Evolutionary conservation across 129 eudicot genomes (phyloP).

Genomic region (Chrysanthemum makinoi): DNA sequence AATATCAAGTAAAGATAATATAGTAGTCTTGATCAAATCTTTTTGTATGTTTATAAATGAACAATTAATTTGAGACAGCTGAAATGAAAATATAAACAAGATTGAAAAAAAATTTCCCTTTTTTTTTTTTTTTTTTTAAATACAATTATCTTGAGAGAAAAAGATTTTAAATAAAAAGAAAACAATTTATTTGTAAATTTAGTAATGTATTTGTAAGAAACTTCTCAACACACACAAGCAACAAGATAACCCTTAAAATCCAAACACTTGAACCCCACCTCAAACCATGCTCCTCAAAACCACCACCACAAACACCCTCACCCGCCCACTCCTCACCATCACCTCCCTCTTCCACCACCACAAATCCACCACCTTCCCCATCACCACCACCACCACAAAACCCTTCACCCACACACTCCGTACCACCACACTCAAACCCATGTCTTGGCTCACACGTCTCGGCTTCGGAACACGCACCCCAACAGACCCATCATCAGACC

Average conservation of each 20-base stretch:
- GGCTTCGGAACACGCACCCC: constrained; percentile 59
- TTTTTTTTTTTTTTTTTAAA: neutral
- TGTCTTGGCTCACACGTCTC: constrained; percentile 60
- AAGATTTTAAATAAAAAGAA: too few species aligned
- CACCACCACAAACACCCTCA: constrained; percentile 13
- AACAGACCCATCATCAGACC: constrained; percentile 36
- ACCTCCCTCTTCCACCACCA: constrained; percentile 32
- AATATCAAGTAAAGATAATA: too few species aligned
- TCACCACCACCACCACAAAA: constrained; percentile 19
- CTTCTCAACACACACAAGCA: constrained; percentile 3
- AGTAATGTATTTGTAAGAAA: constrained; percentile 5
- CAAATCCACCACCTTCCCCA: constrained; percentile 17
- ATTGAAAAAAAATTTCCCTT: too few species aligned
- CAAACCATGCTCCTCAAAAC: constrained; percentile 40
- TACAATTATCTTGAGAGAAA: neutral
- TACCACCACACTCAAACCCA: constrained; percentile 42
- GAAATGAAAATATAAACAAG: too few species aligned
- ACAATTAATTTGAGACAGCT: too few species aligned
- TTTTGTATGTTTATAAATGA: too few species aligned
- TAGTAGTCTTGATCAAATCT: too few species aligned
- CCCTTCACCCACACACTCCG: constrained; percentile 27
- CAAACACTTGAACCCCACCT: constrained; percentile 26
- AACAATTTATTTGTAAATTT: neutral
- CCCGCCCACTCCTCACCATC: constrained; percentile 37
- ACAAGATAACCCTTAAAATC: constrained; percentile 17